Evolutionary conservation across 2,329 filamentous ascomycete genomes (phyloP).

Genomic region (Zymoseptoria pseudotritici): DNA sequence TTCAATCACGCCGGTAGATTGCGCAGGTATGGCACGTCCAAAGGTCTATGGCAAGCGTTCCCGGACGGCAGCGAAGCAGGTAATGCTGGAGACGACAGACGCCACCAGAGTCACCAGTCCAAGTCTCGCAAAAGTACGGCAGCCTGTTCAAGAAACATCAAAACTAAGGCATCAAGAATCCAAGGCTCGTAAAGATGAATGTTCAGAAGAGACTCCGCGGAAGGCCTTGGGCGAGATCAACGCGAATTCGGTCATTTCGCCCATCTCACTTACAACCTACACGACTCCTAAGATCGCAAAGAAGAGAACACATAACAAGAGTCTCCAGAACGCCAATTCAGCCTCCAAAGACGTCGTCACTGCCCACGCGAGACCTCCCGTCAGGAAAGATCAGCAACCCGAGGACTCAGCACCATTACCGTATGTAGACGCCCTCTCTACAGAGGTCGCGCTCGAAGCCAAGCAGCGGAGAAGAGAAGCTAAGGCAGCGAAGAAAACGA

Average conservation of each 20-base stretch:
- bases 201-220: slow-evolving; percentile 2
- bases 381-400: slow-evolving; percentile 3
- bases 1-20: neutral
- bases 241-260: slow-evolving; percentile 16
- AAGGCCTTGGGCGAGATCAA: slow-evolving; percentile 18
- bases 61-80: slow-evolving; percentile 13
- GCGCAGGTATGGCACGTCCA: slow-evolving; percentile 26
- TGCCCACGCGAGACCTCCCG: neutral
- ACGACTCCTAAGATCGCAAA: neutral
- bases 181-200: neutral
- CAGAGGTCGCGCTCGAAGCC: neutral
- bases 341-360: neutral
- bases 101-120: neutral
- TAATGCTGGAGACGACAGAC: neutral
- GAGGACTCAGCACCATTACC: neutral
- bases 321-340: neutral
- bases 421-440: neutral
- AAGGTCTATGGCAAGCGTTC: slow-evolving; percentile 36
- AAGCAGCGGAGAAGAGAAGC: neutral
- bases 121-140: neutral
- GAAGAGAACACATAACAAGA: neutral
- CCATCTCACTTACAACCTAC: slow-evolving; percentile 3
- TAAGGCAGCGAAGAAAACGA: slow-evolving; percentile 1
- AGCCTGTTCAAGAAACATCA: neutral
- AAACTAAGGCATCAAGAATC: neutral